phyloP scores from a whole-genome alignment of 495 filamentous ascomycete genomes.

The Glutinoglossum americanum region DNA sequence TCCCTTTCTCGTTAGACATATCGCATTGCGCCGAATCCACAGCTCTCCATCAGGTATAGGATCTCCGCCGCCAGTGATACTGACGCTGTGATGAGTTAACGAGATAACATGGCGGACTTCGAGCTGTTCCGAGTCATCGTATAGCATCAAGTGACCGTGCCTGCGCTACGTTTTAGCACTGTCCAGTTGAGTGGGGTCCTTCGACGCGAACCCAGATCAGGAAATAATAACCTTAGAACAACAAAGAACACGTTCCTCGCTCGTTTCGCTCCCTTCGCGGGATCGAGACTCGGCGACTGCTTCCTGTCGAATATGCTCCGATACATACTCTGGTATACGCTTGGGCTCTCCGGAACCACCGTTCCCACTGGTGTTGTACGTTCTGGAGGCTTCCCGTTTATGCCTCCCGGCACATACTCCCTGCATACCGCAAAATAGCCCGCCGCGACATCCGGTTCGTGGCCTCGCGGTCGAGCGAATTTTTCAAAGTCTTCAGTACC shows the following conservation, averaged over 20 bases:
- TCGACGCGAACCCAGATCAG: neutral
- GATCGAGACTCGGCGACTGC: conserved; percentile 26
- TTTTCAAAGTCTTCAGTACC: conserved; percentile 11
- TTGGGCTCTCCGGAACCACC: conserved; percentile 53
- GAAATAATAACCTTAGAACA: conserved; percentile 45
- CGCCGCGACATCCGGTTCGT: conserved; percentile 67
- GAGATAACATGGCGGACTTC: conserved; percentile 93
- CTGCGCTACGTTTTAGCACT: conserved; percentile 21
- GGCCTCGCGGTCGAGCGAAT: conserved; percentile 21
- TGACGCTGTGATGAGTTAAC: conserved; percentile 66
- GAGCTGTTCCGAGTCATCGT: conserved; percentile 70
- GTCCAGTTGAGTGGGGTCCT: neutral
- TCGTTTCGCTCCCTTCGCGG: conserved; percentile 39
- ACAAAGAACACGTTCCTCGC: conserved; percentile 87
- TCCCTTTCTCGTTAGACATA: conserved; percentile 56
- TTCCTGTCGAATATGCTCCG: conserved; percentile 84
- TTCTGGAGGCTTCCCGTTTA: conserved; percentile 84
- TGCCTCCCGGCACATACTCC: conserved; percentile 73
- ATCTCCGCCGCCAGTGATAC: conserved; percentile 63
- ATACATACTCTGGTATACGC: conserved; percentile 96
- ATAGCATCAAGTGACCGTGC: conserved; percentile 92
- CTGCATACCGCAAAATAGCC: conserved; percentile 90
- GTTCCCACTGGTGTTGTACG: conserved; percentile 61
- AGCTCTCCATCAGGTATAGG: conserved; percentile 77
- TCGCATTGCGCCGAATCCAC: conserved; percentile 87